These are phyloP conservation scores for Syzygium aromaticum DNA, from an alignment of 345 rosid species.

Conservation along the genomic window DNA sequence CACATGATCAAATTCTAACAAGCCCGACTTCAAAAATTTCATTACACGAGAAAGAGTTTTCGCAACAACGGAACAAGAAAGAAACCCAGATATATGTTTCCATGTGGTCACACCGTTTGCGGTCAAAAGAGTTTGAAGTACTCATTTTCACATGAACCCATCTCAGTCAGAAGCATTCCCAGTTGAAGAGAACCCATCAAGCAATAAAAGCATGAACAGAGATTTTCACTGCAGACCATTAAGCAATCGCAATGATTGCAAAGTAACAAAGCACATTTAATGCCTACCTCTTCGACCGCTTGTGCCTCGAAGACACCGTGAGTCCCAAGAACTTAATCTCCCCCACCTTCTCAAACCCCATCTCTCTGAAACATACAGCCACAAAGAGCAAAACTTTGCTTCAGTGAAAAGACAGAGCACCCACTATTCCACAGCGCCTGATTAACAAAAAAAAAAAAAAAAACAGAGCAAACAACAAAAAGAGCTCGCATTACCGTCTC, in stretches of 20 bases:
- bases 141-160: slow-evolving; percentile 20
- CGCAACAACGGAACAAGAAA: not conserved
- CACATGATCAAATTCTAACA: not conserved
- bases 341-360: slow-evolving; percentile 44
- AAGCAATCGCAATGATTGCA: slow-evolving; percentile 8
- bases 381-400: not conserved
- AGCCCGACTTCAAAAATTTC: not conserved
- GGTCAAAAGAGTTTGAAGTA: not conserved
- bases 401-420: not conserved
- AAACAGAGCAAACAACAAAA: slow-evolving; percentile 11
- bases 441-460: not conserved
- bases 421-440: not conserved
- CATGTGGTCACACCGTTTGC: not conserved
- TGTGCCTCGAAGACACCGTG: slow-evolving; percentile 45
- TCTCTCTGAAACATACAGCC: slow-evolving; percentile 19
- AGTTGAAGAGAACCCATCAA: slow-evolving; percentile 20
- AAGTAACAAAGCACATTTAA: slow-evolving; percentile 8
- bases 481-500: not conserved
- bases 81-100: not conserved
- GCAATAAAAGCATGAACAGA: slow-evolving; percentile 8
- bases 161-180: slow-evolving; percentile 18
- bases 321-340: slow-evolving; percentile 45
- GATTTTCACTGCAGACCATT: not conserved
- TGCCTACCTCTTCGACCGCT: slow-evolving; percentile 81
- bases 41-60: not conserved